Conservation (phyloP, 805 yeast genomes). For the Zygoascus ofunaensis region DNA sequence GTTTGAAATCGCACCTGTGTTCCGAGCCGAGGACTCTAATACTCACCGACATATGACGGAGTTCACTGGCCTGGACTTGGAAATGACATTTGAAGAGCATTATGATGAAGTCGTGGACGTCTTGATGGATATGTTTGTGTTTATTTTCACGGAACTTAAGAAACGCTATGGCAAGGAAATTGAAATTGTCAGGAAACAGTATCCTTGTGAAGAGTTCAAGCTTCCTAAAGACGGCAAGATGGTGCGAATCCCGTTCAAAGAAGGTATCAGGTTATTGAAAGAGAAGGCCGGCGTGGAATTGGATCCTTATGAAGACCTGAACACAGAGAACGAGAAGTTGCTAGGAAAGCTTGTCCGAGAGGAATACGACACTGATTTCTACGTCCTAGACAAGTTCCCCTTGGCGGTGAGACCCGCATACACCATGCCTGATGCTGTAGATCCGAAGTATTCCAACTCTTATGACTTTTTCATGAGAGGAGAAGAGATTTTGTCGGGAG, state of each 20-base stretch:
- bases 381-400: constrained; percentile 97
- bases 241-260: constrained; percentile 82
- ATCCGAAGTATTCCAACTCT: constrained; percentile 90
- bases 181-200: constrained; percentile 83
- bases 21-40: constrained; percentile 98
- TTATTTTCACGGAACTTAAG: constrained; percentile 79
- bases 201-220: constrained; percentile 95
- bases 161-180: constrained; percentile 73
- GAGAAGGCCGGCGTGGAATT: constrained; percentile 78
- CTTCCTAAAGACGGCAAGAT: constrained; percentile 89
- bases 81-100: constrained; percentile 97
- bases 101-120: constrained; percentile 78
- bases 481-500: constrained; percentile 98
- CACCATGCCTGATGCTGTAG: constrained; percentile 96
- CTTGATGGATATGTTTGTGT: constrained; percentile 67
- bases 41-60: constrained; percentile 99
- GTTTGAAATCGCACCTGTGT: constrained; percentile 94
- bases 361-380: constrained; percentile 94
- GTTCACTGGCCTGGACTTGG: constrained; percentile 93
- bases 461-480: constrained; percentile 99
- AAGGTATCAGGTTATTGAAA: constrained; percentile 79
- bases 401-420: constrained; percentile 94
- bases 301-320: constrained; percentile 74
- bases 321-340: constrained; percentile 90
- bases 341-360: constrained; percentile 88